Conservation (phyloP, 83 land plant genomes). For the Larix sibirica region DNA sequence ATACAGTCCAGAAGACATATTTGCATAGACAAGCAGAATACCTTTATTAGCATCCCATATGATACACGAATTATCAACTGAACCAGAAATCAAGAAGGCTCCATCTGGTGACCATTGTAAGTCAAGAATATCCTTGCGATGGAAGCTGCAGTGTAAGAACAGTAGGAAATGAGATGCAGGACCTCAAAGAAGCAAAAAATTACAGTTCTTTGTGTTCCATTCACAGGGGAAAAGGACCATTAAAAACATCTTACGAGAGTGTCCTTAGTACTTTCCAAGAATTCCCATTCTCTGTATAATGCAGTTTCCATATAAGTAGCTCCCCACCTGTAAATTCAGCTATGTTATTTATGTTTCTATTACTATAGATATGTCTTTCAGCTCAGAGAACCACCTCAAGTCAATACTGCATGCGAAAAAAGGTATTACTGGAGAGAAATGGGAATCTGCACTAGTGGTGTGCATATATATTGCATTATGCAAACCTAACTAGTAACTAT, state of each 20-base stretch:
- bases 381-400: not conserved
- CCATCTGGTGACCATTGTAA: constrained; percentile 96
- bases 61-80: constrained; percentile 93
- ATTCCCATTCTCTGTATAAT: constrained; percentile 49
- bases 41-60: constrained; percentile 94
- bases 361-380: not conserved
- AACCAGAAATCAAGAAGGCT: constrained; percentile 76
- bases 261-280: constrained; percentile 84
- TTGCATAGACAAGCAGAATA: constrained; percentile 14
- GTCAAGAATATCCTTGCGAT: constrained; percentile 92
- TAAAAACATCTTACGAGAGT: constrained; percentile 59
- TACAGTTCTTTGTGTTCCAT: not conserved
- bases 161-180: not conserved
- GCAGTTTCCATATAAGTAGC: constrained; percentile 79
- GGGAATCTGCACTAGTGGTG: not conserved
- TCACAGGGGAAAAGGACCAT: not conserved
- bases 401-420: not conserved
- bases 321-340: constrained; percentile 78
- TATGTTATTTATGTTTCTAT: not conserved
- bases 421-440: not conserved
- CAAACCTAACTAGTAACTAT: not conserved
- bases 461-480: not conserved
- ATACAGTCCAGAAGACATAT: not conserved
- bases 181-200: not conserved
- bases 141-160: constrained; percentile 58